phyloP scores from a whole-genome alignment of 192 early-diverging fungal species.

The Coemansia sp. region DNA sequence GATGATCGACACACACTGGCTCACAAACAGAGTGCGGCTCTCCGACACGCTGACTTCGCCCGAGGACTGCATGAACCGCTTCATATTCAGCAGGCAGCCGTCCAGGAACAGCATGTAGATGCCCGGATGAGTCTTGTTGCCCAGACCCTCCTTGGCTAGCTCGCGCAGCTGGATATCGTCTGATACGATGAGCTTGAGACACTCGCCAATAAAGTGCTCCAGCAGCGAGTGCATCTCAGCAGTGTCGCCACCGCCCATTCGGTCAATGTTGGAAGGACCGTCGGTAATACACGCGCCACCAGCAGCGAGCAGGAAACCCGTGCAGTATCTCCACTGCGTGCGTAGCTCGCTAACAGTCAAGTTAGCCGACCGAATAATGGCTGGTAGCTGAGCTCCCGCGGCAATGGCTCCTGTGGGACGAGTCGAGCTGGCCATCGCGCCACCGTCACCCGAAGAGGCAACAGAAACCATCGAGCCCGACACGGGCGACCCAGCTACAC shows the following conservation, averaged over 20 bases:
- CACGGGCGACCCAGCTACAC: background rate
- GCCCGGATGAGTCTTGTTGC: slow-evolving; percentile 57
- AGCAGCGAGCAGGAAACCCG: slow-evolving; percentile 53
- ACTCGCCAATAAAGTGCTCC: slow-evolving; percentile 58
- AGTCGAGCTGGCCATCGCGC: background rate
- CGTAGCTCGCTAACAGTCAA: slow-evolving; percentile 50
- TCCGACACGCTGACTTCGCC: slow-evolving; percentile 57
- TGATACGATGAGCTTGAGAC: slow-evolving; percentile 53
- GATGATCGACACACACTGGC: slow-evolving; percentile 56
- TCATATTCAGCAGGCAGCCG: slow-evolving; percentile 50
- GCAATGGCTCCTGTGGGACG: slow-evolving; percentile 29
- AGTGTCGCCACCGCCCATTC: slow-evolving; percentile 46
- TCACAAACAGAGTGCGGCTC: slow-evolving; percentile 57
- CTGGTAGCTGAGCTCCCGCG: slow-evolving; percentile 49
- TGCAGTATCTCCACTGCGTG: slow-evolving; percentile 58
- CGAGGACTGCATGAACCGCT: slow-evolving; percentile 51
- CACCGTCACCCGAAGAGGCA: background rate
- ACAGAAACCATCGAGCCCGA: slow-evolving; percentile 9
- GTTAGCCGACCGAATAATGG: slow-evolving; percentile 25
- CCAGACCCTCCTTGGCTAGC: slow-evolving; percentile 53
- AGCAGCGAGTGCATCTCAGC: slow-evolving; percentile 55
- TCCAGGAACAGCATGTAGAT: slow-evolving; percentile 58
- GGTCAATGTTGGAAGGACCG: slow-evolving; percentile 26
- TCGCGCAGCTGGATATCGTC: slow-evolving; percentile 58
- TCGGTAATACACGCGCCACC: slow-evolving; percentile 52